Evolutionary conservation across 305 asterid genomes (phyloP).

Genomic region (Fraxinus sp.): DNA sequence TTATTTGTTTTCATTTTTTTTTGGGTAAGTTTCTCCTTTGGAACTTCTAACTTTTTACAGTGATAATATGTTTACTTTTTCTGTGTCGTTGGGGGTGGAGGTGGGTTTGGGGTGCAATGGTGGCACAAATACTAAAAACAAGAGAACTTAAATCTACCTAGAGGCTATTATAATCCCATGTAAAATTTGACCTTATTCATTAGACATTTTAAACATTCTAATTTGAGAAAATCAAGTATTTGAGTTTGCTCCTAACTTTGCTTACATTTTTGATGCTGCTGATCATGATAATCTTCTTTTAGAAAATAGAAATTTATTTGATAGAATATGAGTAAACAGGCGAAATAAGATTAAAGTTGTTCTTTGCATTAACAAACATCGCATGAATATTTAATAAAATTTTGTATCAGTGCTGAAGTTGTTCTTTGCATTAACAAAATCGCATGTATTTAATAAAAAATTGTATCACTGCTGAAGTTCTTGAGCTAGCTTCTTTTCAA

Average conservation of each 20-base stretch:
- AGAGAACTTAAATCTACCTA: not conserved
- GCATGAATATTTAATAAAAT: not conserved
- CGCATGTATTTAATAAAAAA: not conserved
- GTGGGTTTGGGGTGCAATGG: not conserved
- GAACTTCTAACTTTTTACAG: not conserved
- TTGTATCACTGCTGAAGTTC: not conserved
- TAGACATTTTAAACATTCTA: not conserved
- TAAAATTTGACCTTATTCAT: not conserved
- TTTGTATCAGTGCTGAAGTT: not conserved
- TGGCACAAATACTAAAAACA: not conserved
- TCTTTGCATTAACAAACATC: not conserved
- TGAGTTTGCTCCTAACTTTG: not conserved
- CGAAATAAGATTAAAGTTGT: not conserved
- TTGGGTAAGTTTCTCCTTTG: not conserved
- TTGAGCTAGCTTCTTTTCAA: not conserved
- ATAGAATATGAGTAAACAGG: not conserved
- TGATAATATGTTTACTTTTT: not conserved
- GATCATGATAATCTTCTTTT: not conserved
- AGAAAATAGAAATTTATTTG: not conserved
- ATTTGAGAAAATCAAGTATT: not conserved
- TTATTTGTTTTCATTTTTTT: not conserved
- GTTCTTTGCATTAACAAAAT: not conserved
- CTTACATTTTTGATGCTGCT: not conserved
- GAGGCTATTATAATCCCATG: not conserved
- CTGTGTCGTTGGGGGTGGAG: not conserved